Evolutionary conservation across 192 early-diverging fungal species (phyloP).

Genomic region (Podila epigama): DNA sequence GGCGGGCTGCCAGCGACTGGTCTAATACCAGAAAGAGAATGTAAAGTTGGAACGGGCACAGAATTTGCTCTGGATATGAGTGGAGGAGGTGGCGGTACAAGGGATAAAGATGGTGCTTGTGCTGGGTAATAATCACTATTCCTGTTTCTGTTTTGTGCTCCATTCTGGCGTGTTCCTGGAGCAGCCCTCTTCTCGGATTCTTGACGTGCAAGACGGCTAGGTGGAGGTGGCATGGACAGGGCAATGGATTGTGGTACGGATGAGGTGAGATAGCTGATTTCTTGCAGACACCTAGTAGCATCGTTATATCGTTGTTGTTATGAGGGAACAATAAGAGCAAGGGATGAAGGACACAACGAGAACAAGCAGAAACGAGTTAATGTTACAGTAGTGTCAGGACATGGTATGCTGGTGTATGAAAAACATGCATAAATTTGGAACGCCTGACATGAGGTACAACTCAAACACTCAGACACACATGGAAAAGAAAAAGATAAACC

Average conservation of each 20-base stretch:
- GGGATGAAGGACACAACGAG: background rate
- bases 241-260: slow-evolving; percentile 47
- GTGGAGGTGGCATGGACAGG: slow-evolving; percentile 22
- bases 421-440: no score
- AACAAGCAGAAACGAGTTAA: background rate
- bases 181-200: slow-evolving; percentile 26
- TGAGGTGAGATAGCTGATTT: slow-evolving; percentile 63
- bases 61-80: slow-evolving; percentile 21
- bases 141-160: slow-evolving; percentile 17
- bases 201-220: slow-evolving; percentile 26
- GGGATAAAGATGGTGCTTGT: background rate
- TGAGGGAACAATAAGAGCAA: background rate
- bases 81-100: slow-evolving; percentile 12
- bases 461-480: no score
- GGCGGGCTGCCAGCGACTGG: background rate
- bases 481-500: slow-evolving; percentile 3
- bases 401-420: no score
- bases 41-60: slow-evolving; percentile 19
- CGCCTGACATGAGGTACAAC: no score
- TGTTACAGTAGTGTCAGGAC: no score
- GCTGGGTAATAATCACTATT: slow-evolving; percentile 36
- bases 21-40: slow-evolving; percentile 12
- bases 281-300: slow-evolving; percentile 59
- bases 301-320: background rate
- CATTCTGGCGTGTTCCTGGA: background rate